A percentile compares a stretch with the other conserved stretches of the same genome.
phyloP scores from a whole-genome alignment of 2,329 filamentous ascomycete genomes.

The Rosellinia necatrix region DNA sequence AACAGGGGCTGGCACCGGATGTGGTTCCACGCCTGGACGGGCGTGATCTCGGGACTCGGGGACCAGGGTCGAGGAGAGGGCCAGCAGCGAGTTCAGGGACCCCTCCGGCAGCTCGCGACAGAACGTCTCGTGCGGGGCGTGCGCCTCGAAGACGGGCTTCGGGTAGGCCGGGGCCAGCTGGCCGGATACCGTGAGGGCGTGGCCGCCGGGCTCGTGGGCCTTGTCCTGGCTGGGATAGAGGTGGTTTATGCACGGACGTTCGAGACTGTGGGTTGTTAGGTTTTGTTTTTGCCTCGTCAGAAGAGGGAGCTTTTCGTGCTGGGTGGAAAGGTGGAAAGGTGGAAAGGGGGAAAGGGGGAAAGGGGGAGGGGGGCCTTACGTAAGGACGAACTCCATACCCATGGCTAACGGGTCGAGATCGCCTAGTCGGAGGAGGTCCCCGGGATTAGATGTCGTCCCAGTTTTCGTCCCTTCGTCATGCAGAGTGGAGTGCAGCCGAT shows the following conservation, averaged over 20 bases:
- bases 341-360: no score
- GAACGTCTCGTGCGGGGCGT: conserved; percentile 8
- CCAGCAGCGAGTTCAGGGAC: conserved; percentile 9
- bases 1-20: conserved; percentile 14
- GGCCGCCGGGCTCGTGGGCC: conserved; percentile 5
- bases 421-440: conserved; percentile 1
- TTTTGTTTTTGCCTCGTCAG: no score
- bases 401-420: conserved; percentile 16
- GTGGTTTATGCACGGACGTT: conserved; percentile 11
- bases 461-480: not conserved
- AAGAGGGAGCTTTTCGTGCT: no score
- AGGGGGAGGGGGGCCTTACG: conserved; percentile 12
- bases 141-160: conserved; percentile 6
- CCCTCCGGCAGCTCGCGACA: conserved; percentile 11
- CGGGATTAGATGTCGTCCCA: not conserved
- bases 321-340: no score
- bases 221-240: conserved; percentile 5
- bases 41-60: conserved; percentile 14
- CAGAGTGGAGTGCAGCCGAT: not conserved
- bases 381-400: conserved; percentile 19
- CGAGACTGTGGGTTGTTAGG: no score
- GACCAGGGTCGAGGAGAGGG: conserved; percentile 9
- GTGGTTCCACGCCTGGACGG: conserved; percentile 9
- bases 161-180: conserved; percentile 9
- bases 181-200: conserved; percentile 11